Evolutionary conservation across 805 yeast genomes (phyloP).

Genomic region (Starmerella ratchasimensis): DNA sequence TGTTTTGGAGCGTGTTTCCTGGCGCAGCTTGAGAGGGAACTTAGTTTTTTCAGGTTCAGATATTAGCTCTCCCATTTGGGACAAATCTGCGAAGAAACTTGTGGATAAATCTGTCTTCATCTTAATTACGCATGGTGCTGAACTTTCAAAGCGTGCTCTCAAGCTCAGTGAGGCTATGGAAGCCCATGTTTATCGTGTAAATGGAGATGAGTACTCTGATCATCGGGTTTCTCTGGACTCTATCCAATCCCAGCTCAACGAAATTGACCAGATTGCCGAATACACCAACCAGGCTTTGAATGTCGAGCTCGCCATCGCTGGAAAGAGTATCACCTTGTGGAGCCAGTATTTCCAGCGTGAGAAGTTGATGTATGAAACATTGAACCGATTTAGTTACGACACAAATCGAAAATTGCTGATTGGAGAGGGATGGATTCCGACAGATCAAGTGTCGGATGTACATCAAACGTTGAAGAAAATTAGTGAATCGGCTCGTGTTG

Average conservation of each 20-base stretch:
- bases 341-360: conserved; percentile 56
- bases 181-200: conserved; percentile 58
- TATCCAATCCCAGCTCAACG: conserved; percentile 38
- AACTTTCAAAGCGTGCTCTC: conserved; percentile 55
- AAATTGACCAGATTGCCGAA: conserved; percentile 45
- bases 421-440: conserved; percentile 96
- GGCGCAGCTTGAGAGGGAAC: conserved; percentile 92
- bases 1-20: conserved; percentile 64
- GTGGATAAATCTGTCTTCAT: conserved; percentile 72
- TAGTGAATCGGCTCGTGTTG: conserved; percentile 36
- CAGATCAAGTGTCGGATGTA: conserved; percentile 54
- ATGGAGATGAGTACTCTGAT: conserved; percentile 26
- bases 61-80: conserved; percentile 50
- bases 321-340: conserved; percentile 67
- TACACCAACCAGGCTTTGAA: conserved; percentile 55
- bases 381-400: conserved; percentile 71
- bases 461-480: conserved; percentile 52
- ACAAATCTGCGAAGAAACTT: conserved; percentile 39
- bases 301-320: conserved; percentile 66
- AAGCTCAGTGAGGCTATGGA: conserved; percentile 84
- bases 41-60: conserved; percentile 63
- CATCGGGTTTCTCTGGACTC: conserved; percentile 25
- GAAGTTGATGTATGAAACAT: conserved; percentile 62
- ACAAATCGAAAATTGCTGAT: conserved; percentile 72
- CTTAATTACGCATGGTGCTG: conserved; percentile 80